Evolutionary conservation across 2,329 filamentous ascomycete species (phyloP).

Genomic region (Pyrenochaeta sp.): DNA sequence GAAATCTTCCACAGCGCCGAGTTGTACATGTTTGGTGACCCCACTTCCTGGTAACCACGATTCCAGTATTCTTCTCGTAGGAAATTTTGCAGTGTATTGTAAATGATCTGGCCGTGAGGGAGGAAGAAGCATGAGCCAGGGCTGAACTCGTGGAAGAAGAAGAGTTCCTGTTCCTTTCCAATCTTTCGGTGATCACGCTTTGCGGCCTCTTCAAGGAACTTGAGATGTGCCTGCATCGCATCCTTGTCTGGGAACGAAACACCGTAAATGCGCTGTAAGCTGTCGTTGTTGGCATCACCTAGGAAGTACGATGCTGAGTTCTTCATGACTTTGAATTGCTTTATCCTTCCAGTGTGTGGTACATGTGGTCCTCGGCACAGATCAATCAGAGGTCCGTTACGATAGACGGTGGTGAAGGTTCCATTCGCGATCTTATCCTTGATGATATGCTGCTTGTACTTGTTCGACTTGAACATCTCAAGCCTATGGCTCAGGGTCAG

Average conservation of each 20-base stretch:
- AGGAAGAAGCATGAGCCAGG: constrained; percentile 93
- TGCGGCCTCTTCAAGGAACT: constrained; percentile 96
- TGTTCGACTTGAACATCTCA: constrained; percentile 97
- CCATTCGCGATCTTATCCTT: constrained; percentile 89
- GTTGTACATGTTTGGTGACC: constrained; percentile 97
- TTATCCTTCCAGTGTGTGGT: constrained; percentile 90
- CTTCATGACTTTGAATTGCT: constrained; percentile 94
- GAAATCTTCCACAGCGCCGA: constrained; percentile 91
- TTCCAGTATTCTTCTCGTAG: constrained; percentile 90
- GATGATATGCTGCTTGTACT: constrained; percentile 98
- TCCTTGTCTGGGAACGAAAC: constrained; percentile 98
- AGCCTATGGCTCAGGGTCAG: constrained; percentile 52
- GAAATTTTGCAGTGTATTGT: constrained; percentile 85
- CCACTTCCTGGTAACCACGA: constrained; percentile 93
- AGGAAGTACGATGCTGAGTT: constrained; percentile 89
- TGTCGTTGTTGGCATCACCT: constrained; percentile 92
- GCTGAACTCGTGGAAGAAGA: constrained; percentile 95
- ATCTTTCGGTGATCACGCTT: constrained; percentile 96
- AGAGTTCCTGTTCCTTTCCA: constrained; percentile 93
- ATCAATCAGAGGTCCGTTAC: constrained; percentile 93
- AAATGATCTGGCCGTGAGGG: constrained; percentile 91
- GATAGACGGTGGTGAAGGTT: constrained; percentile 91
- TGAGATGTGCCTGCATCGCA: constrained; percentile 88
- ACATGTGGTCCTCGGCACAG: constrained; percentile 95
- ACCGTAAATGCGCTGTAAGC: constrained; percentile 94